Conservation (phyloP, 2,329 filamentous ascomycete species). For the Aureobasidium melanogenum region DNA sequence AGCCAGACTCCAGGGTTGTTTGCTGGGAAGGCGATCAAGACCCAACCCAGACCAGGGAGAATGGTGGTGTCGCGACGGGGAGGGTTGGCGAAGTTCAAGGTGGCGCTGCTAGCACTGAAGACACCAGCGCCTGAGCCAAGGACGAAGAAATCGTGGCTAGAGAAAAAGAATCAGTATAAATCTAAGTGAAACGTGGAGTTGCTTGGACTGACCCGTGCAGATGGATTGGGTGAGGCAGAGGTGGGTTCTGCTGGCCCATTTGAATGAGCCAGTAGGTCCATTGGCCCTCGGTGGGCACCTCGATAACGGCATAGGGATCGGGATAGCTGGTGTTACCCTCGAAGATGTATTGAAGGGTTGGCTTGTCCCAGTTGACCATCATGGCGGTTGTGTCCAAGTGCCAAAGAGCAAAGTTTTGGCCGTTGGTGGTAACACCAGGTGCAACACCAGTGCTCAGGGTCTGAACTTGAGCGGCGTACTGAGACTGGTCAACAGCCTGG, state of each 20-base stretch:
- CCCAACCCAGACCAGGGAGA: slow-evolving; percentile 36
- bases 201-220: not conserved
- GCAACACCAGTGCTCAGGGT: slow-evolving; percentile 18
- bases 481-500: slow-evolving; percentile 27
- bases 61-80: slow-evolving; percentile 41
- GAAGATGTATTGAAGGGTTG: slow-evolving; percentile 36
- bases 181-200: not conserved
- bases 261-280: slow-evolving; percentile 45
- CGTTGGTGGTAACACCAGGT: slow-evolving; percentile 25
- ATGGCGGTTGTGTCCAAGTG: slow-evolving; percentile 27
- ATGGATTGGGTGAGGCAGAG: slow-evolving; percentile 1
- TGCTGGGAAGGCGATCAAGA: slow-evolving; percentile 42
- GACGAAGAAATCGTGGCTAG: slow-evolving; percentile 29
- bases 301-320: slow-evolving; percentile 30
- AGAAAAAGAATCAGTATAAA: slow-evolving; percentile 17
- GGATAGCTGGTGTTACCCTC: slow-evolving; percentile 34
- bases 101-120: slow-evolving; percentile 21
- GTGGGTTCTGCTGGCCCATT: slow-evolving; percentile 16
- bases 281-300: slow-evolving; percentile 27
- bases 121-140: slow-evolving; percentile 23
- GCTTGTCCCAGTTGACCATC: slow-evolving; percentile 34
- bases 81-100: slow-evolving; percentile 34
- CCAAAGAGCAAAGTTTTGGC: slow-evolving; percentile 32
- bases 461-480: slow-evolving; percentile 25
- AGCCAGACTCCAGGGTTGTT: slow-evolving; percentile 42